Base-by-base conservation (phyloP, 805 yeast species). In the Suhomyces canberraensis region DNA sequence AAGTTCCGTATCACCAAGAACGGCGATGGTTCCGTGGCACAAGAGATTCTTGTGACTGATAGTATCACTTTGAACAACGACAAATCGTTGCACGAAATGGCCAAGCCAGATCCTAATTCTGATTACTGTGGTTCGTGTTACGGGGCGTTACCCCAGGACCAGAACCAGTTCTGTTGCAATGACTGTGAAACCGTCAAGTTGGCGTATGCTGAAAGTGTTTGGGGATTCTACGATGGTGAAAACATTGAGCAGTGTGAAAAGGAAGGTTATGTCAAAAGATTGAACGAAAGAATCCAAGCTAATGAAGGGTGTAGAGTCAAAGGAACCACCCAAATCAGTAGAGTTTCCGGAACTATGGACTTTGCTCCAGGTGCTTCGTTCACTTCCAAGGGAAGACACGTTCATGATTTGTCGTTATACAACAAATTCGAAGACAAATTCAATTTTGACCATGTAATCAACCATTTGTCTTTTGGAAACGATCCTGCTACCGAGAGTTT, bases 321-420 rank as follows among this genome's bases (percentile, higher is more conserved):
- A 44, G 98, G 98, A 20, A 69, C 75, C 16, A 82, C 95, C 5
- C 68, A 77, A 48, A 78, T 93, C 53, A 86, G 86, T 61, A 78
- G 95, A 63, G 84, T 93, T 29, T 81, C 84, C 16, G 98, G 98
- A 32, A 84, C 87, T 52, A 64, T 93, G 45, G 98, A 93, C 66
- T 89, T 93, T 71, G 96, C 97, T 1, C 98, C 98, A 3, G 98
- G 98, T 27, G 79, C 84, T 17, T 79, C 95, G 2, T 72, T 70
- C 51, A 75, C 81, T 26, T 59, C 63, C 39, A 60, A 64, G 8
- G 78, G 77, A 13, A 72, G 73, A 34, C 98, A 93, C 58, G 71
- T 77, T 41, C 98, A 93, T 64, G 98, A 93, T 55, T 61, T 84
- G 37, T 83, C 95, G 6, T 69, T 87, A 36, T 93, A 76, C 62